Evolutionary conservation across 2,329 filamentous ascomycete genomes (phyloP).

Genomic region (Coniella vitis): DNA sequence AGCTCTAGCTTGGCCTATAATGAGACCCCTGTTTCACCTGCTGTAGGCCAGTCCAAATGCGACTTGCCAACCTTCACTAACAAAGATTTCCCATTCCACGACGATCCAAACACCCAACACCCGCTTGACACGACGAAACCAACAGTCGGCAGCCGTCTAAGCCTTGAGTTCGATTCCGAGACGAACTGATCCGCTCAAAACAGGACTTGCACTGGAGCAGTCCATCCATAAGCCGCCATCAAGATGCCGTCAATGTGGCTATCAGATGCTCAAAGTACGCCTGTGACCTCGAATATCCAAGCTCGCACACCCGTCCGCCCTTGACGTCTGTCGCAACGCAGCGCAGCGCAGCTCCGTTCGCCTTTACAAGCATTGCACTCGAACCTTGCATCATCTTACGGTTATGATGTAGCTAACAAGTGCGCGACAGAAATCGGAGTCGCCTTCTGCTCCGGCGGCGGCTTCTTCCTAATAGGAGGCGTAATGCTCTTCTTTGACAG

Average conservation of each 20-base stretch:
- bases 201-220: background rate
- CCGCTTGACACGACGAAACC: no score
- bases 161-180: no score
- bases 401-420: slow-evolving; percentile 24
- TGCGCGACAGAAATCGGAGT: slow-evolving; percentile 77
- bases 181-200: background rate
- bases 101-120: background rate
- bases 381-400: background rate
- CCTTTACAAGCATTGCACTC: background rate
- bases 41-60: background rate
- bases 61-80: slow-evolving; percentile 7
- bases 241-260: slow-evolving; percentile 91
- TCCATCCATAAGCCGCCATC: slow-evolving; percentile 6
- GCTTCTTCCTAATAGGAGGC: slow-evolving; percentile 89
- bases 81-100: background rate
- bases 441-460: slow-evolving; percentile 93
- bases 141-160: no score
- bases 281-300: background rate
- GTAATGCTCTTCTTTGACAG: slow-evolving; percentile 97
- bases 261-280: slow-evolving; percentile 86
- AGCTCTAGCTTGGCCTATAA: background rate
- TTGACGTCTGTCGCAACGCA: no score
- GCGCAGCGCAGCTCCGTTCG: no score
- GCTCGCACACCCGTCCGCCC: background rate
- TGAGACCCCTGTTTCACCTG: slow-evolving; percentile 12